Conservation (phyloP, 2,329 filamentous ascomycete genomes). For the Epichloe aotearoae region DNA sequence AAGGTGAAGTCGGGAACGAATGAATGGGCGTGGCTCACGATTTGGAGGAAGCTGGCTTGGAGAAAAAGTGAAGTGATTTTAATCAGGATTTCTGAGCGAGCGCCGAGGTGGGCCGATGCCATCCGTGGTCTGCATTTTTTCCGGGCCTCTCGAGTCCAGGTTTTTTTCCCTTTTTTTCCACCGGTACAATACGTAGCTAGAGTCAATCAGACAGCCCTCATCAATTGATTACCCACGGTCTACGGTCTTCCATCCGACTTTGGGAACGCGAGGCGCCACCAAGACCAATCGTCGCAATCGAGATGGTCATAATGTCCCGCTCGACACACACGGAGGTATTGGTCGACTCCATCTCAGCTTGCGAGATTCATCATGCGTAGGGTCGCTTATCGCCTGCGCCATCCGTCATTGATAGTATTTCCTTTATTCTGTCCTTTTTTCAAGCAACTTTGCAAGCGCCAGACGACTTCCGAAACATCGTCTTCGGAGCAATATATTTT, state of each 20-base stretch:
- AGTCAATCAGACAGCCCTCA: no score
- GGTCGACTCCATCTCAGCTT: not conserved
- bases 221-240: no score
- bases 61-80: not conserved
- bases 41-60: constrained; percentile 39
- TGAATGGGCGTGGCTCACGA: constrained; percentile 10
- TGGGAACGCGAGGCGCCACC: not conserved
- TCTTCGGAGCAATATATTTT: no score
- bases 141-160: not conserved
- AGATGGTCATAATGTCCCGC: not conserved
- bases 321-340: not conserved
- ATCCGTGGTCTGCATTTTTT: not conserved
- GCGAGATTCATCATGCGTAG: not conserved
- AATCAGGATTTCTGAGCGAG: not conserved
- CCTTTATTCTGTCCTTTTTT: no score
- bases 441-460: no score
- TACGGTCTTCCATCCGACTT: no score
- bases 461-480: no score
- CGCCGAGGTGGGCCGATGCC: constrained; percentile 1
- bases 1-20: not conserved
- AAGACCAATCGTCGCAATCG: not conserved
- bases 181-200: no score
- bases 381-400: not conserved
- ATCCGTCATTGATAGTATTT: no score
- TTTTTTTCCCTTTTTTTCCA: no score